Evolutionary conservation across 805 yeast genomes (phyloP).

Genomic region (Kluyveromyces lactis): DNA sequence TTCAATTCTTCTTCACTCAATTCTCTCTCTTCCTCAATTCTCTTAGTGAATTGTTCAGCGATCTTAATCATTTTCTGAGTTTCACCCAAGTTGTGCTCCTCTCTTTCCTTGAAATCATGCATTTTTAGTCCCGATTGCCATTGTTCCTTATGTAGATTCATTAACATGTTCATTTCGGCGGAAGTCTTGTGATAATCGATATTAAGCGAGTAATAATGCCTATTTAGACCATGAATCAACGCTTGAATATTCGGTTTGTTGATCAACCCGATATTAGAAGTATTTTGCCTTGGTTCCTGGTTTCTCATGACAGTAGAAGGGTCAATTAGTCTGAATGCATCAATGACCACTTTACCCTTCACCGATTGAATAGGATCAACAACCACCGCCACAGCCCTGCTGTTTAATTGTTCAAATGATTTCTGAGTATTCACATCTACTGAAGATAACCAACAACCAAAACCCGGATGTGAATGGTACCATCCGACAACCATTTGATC

Average conservation of each 20-base stretch:
- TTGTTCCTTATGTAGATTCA: conserved; percentile 87
- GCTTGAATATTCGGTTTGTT: conserved; percentile 97
- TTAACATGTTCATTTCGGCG: conserved; percentile 85
- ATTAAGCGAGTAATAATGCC: conserved; percentile 92
- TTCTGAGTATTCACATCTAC: conserved; percentile 98
- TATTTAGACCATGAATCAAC: conserved; percentile 90
- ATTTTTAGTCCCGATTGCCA: conserved; percentile 91
- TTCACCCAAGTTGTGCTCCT: conserved; percentile 62
- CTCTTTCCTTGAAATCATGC: conserved; percentile 69
- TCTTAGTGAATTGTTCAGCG: conserved; percentile 79
- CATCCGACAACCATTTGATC: conserved; percentile 99
- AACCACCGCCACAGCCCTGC: conserved; percentile 96
- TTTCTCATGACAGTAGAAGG: conserved; percentile 86
- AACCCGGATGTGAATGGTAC: conserved; percentile 99
- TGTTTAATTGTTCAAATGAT: conserved; percentile 91
- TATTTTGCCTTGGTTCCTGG: conserved; percentile 95
- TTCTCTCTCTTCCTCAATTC: conserved; percentile 88
- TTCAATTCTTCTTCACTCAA: conserved; percentile 80
- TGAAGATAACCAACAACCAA: conserved; percentile 98
- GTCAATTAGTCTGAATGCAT: conserved; percentile 92
- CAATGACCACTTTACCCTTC: conserved; percentile 97
- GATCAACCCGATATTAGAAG: conserved; percentile 89
- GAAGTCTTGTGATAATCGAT: conserved; percentile 91
- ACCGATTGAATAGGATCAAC: conserved; percentile 98
- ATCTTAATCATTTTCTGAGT: conserved; percentile 78